Evolutionary conservation across 208 protist species (phyloP), one percentile per base, ranked within the genome.

Genomic region (Porcisia deanei): DNA sequence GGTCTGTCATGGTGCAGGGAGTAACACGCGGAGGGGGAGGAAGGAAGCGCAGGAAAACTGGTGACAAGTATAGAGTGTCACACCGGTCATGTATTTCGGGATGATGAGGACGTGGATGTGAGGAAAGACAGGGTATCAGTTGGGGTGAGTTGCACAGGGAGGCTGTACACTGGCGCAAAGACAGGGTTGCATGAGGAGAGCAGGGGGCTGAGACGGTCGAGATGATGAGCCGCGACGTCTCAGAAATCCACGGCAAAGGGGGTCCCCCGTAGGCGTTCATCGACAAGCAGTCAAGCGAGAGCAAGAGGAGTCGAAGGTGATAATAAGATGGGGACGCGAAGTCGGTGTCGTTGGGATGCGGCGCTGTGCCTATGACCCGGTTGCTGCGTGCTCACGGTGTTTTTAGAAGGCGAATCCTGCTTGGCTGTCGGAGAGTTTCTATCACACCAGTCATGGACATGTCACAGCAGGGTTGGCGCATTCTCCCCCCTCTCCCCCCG

Each of bases 1-100:
- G 68, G 2, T 80, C 76, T 18, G 71, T 34, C 77, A 81, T 81
- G 47, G n/a, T 41, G 47, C 65, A 10, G 43, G 22, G 14, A 55
- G 65, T 25, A 55, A 39, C n/a, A 70, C 65, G 54, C 12, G 20
- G 7, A 59, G 10, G 54, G 63, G 59, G 64, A 59, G 54, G 61
- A 58, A 72, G 9, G 30, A 59, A 58, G 25, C 34, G 30, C 45
- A 14, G 41, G 22, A 49, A 49, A 67, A 30, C 61, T 22, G 61
- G 41, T 45, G 61, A 49, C 41, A 18, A 10, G 61, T 18, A 67
- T 47, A 22, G 61, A 30, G 41, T 67, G 61, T 52, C 61, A 18
- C 61, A 67, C 61, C 22, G 61, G 22, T 18, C 25, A 41, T 22
- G 39, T 67, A 67, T 67, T 25, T 67, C 41, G 43, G 61, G 30